Evolutionary conservation across 805 yeast species (phyloP).

Genomic region (Scheffersomyces spartinae): DNA sequence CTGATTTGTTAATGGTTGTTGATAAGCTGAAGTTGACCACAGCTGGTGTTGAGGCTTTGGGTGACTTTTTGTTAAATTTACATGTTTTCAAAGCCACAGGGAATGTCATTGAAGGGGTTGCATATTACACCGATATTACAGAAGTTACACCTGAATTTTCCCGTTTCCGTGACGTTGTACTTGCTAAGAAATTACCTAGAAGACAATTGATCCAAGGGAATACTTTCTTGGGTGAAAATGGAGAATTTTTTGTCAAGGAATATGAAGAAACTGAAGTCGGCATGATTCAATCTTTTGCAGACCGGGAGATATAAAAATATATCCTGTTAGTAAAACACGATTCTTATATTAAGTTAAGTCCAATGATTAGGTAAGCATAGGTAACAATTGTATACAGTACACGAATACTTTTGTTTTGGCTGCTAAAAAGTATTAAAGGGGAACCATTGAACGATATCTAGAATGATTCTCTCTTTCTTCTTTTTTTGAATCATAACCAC

Average conservation of each 20-base stretch:
- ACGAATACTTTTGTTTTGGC: too few species aligned
- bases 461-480: too few species aligned
- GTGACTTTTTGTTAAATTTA: slow-evolving; percentile 56
- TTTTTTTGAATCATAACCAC: too few species aligned
- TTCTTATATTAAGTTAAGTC: too few species aligned
- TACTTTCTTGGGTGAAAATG: slow-evolving; percentile 35
- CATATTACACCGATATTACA: slow-evolving; percentile 59
- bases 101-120: slow-evolving; percentile 52
- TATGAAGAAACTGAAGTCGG: slow-evolving; percentile 67
- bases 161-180: slow-evolving; percentile 53
- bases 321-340: too few species aligned
- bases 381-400: too few species aligned
- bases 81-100: slow-evolving; percentile 76
- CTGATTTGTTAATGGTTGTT: slow-evolving; percentile 49
- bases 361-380: too few species aligned
- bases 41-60: slow-evolving; percentile 63
- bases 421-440: too few species aligned
- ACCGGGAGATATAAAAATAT: slow-evolving; percentile 29
- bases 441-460: too few species aligned
- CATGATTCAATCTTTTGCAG: slow-evolving; percentile 67
- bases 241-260: slow-evolving; percentile 47
- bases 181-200: slow-evolving; percentile 69
- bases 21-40: slow-evolving; percentile 53
- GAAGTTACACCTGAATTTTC: slow-evolving; percentile 53
- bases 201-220: slow-evolving; percentile 79